Percentiles rank a stretch among this genome's conserved stretches.
Evolutionary conservation across 331 rosid genomes (phyloP).

Genomic region (Prunus yedoensis): DNA sequence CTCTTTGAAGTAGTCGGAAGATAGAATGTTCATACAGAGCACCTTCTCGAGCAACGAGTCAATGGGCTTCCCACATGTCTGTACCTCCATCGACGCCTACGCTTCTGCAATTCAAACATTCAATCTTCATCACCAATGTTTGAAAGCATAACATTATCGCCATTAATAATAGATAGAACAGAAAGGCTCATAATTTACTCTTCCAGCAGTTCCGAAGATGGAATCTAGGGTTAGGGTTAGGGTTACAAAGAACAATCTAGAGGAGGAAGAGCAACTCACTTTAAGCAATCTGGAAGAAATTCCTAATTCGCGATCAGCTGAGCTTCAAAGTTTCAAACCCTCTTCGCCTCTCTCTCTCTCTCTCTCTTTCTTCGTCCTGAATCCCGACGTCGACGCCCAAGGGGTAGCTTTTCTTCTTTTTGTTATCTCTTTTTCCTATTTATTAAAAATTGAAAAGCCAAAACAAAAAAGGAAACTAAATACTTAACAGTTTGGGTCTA

Average conservation of each 20-base stretch:
- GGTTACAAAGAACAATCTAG: not conserved
- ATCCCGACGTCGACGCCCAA: not conserved
- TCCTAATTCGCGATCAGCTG: not conserved
- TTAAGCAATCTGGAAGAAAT: not conserved
- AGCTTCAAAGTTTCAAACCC: not conserved
- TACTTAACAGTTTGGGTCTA: not conserved
- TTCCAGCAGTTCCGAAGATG: not conserved
- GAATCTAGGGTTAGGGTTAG: not conserved
- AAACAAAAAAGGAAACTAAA: not conserved
- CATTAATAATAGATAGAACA: not conserved
- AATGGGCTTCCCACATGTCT: constrained; percentile 78
- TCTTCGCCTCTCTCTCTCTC: constrained; percentile 3
- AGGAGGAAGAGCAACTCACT: not conserved
- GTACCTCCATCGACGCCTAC: constrained; percentile 69
- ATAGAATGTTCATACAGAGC: constrained; percentile 92
- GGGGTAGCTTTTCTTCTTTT: not conserved
- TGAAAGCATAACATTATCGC: not conserved
- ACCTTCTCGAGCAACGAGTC: constrained; percentile 96
- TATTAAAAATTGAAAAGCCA: not conserved
- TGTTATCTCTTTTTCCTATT: not conserved
- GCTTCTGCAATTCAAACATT: constrained; percentile 2
- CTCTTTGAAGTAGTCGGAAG: constrained; percentile 98
- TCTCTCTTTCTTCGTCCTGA: not conserved
- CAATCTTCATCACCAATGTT: not conserved
- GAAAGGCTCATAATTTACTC: not conserved